Base-by-base conservation (phyloP, 345 rosid species). In the Balakata baccata region DNA sequence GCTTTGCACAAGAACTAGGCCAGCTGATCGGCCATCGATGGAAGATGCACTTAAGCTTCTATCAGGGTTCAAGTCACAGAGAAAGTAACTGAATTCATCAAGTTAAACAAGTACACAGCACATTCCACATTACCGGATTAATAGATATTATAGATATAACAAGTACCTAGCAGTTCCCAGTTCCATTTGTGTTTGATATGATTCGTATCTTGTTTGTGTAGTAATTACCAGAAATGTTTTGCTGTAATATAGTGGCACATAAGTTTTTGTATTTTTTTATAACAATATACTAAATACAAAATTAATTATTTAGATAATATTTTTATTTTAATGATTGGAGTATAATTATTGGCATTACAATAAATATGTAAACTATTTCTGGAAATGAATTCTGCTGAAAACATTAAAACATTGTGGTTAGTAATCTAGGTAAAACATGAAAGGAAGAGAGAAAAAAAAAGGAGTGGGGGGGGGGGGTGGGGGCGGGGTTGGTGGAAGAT, bases 41-140 rank as follows among this genome's bases (percentile, higher is more conserved):
- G 80, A 85, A 78, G 95, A 88, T 62, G 93, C 79, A 39, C 46
- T 94, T 75, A 89, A 89, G 86, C 86, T 89, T 38, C 73, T 94
- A 54, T 86, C 90, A 13, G 86, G 76, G 51, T 9, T 18, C 69
- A 81, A 76, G 70, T 66, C 79, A 5, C 80, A 66, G 45, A 70
- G 76, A 69, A 84, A 83, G 50, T 72, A 77, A 74, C 72, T 74
- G 59, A 64, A n/a, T 50, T 38, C 16, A 43, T 29, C 61, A 66
- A 53, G 68, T 66, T 11, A 16, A 38, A 39, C 37, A 18, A 70
- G 20, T 12, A 18, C 23, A 39, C 52, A 58, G 65, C 46, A 17
- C 9, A 57, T 60, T 77, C 61, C 49, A 49, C 66, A 51, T 64
- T 11, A 29, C 11, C 23, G 41, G 9, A 60, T 73, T 60, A 23